Evolutionary conservation across 192 early-diverging fungal species (phyloP), one percentile per base, ranked within the genome.

Genomic region (Pecoramyces ruminantium): DNA sequence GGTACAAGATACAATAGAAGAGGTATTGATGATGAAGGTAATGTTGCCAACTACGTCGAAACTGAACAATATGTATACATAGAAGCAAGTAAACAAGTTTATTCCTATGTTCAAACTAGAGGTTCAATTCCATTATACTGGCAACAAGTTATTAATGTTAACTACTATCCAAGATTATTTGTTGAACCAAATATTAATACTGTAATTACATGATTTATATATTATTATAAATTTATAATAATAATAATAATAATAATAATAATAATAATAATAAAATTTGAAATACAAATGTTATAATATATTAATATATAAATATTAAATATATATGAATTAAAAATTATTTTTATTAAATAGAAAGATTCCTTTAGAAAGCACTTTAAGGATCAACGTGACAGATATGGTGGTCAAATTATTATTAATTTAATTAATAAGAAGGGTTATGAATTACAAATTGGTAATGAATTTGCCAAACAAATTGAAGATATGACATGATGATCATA

Each of bases 41-140:
- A 97, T 83, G 97, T 98, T 38, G 94, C 98, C 42, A 99, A 99
- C 86, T 98, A 91, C 85, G 95, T 96, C 14, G 98, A 99, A 87
- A 98, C 96, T 5, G 97, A 99, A 84, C 96, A 98, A 88, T 87
- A 98, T 78, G 89, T 96, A 12, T 85, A 92, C 79, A 88, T 88
- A 81, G 87, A 87, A 27, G 87, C 85, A 14, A 83, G 86, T 79
- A 85, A 85, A 29, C 89, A 94, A 78, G 79, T 93, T 81, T 42
- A 77, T 13, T 90, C 96, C 1, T 96, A 96, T 87, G 93, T 98
- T 38, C 97, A 99, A 83, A 94, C 93, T 29, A 92, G 97, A 80
- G 98, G 98, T 9, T 97, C 96, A 5, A 95, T 99, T 77, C 98
- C 98, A 17, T 83, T 97, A 29, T 95, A 89, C 83, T 99, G 98